These are phyloP conservation scores for Fusarium temperatum DNA, from an alignment of 2,329 filamentous ascomycete genomes.

Conservation along the genomic window DNA sequence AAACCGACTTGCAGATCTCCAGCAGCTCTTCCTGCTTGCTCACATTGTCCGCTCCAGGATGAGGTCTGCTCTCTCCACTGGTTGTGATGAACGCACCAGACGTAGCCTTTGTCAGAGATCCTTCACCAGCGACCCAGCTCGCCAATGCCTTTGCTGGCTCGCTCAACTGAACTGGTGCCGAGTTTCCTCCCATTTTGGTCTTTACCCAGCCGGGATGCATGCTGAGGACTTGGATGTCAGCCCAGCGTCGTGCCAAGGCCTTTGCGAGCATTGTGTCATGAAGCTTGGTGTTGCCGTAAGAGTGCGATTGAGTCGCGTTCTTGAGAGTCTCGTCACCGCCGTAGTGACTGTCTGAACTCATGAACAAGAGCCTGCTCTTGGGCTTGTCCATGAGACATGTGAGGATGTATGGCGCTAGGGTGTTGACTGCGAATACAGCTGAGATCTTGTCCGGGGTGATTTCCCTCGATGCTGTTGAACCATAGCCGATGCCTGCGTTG, in stretches of 20 bases:
- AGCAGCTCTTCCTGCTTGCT: constrained; percentile 30
- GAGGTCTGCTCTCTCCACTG: constrained; percentile 4
- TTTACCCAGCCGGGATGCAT: constrained; percentile 36
- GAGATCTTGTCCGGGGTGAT: constrained; percentile 25
- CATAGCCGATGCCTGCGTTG: constrained; percentile 35
- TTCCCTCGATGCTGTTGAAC: constrained; percentile 7
- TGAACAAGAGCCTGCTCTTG: constrained; percentile 11
- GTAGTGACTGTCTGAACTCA: constrained; percentile 34
- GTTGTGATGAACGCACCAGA: constrained; percentile 28
- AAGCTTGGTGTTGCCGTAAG: constrained; percentile 31
- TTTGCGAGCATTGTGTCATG: constrained; percentile 35
- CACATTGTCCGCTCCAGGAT: constrained; percentile 19
- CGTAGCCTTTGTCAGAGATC: not conserved
- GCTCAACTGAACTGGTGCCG: constrained; percentile 9
- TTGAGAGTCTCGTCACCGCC: constrained; percentile 23
- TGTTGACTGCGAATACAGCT: constrained; percentile 33
- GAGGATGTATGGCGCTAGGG: constrained; percentile 29
- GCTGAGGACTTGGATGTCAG: constrained; percentile 25
- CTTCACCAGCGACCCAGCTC: constrained; percentile 22
- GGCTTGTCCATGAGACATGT: constrained; percentile 31
- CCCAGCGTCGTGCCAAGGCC: constrained; percentile 25
- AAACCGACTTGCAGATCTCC: constrained; percentile 11
- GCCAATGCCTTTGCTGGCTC: constrained; percentile 22
- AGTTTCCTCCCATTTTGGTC: constrained; percentile 32
- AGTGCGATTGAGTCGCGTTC: constrained; percentile 24